A percentile compares a stretch with the other conserved stretches of the same genome.
Evolutionary conservation across 1,284 basidiomycete genomes (phyloP).

Genomic region (Moesziomyces antarcticus): DNA sequence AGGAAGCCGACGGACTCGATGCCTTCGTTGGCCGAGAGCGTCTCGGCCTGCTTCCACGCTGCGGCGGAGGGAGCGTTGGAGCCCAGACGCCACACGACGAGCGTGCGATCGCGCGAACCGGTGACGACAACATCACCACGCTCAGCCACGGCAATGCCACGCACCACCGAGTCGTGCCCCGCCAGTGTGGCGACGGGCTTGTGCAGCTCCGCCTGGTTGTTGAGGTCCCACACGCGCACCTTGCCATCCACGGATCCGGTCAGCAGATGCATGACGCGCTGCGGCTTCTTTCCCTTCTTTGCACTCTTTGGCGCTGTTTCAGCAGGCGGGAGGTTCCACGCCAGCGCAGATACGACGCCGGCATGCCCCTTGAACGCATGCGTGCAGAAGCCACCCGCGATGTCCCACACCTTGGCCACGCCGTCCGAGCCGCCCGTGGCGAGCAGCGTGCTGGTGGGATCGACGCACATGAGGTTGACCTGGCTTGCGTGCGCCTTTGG

Average conservation of each 20-base stretch:
- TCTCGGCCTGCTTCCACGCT: conserved; percentile 58
- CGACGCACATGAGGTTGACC: conserved; percentile 81
- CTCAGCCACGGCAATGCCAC: conserved; percentile 53
- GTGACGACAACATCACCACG: conserved; percentile 55
- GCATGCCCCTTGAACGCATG: conserved; percentile 92
- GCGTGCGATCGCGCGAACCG: conserved; percentile 58
- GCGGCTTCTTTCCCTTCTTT: conserved; percentile 13
- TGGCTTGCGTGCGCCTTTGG: conserved; percentile 89
- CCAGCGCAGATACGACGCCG: conserved; percentile 91
- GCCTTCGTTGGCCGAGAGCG: conserved; percentile 57
- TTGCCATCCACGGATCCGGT: conserved; percentile 78
- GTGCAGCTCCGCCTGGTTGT: conserved; percentile 35
- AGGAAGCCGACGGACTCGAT: conserved; percentile 62
- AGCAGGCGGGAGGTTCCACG: conserved; percentile 81
- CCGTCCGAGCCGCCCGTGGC: conserved; percentile 97
- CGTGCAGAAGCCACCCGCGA: conserved; percentile 86
- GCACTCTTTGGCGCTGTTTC: neutral
- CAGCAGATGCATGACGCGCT: conserved; percentile 78
- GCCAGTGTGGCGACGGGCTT: conserved; percentile 52
- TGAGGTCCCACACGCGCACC: conserved; percentile 64
- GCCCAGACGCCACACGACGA: conserved; percentile 52
- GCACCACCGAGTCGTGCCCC: conserved; percentile 63
- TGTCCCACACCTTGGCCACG: conserved; percentile 95
- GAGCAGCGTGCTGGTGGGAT: conserved; percentile 87
- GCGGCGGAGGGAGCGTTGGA: conserved; percentile 2